phyloP scores from a whole-genome alignment of 2,329 filamentous ascomycete species.

The Ambrosiella xylebori region DNA sequence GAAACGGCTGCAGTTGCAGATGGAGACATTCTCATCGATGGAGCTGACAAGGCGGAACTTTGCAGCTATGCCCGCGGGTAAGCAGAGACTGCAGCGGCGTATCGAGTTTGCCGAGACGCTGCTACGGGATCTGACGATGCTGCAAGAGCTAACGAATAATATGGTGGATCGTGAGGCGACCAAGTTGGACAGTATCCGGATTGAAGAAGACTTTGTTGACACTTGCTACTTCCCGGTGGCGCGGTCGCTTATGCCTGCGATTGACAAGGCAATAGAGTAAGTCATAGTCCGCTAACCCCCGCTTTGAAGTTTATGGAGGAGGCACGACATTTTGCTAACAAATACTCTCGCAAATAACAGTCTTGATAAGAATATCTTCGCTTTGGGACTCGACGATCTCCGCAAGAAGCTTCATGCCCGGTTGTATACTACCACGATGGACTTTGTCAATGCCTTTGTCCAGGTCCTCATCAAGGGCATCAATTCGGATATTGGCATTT shows the following conservation, averaged over 20 bases:
- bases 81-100: conserved; percentile 57
- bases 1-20: conserved; percentile 82
- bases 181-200: conserved; percentile 60
- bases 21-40: conserved; percentile 95
- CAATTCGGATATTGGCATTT: conserved; percentile 23
- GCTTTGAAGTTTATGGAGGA: not conserved
- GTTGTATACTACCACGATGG: conserved; percentile 39
- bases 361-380: conserved; percentile 47
- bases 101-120: conserved; percentile 75
- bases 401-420: conserved; percentile 35
- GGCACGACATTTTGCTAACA: conserved; percentile 7
- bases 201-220: conserved; percentile 67
- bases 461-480: conserved; percentile 36
- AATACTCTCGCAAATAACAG: conserved; percentile 21
- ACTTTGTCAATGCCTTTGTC: conserved; percentile 40
- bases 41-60: conserved; percentile 92
- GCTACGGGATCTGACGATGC: conserved; percentile 57
- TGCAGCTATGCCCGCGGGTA: conserved; percentile 75
- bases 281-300: conserved; percentile 22
- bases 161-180: conserved; percentile 59
- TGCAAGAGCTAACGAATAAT: conserved; percentile 52
- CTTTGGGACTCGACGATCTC: conserved; percentile 31
- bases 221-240: conserved; percentile 82
- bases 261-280: conserved; percentile 69
- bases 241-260: conserved; percentile 55